phyloP scores from a whole-genome alignment of 371 early-diverging fungal genomes.

The Rhizopus stolonifer region DNA sequence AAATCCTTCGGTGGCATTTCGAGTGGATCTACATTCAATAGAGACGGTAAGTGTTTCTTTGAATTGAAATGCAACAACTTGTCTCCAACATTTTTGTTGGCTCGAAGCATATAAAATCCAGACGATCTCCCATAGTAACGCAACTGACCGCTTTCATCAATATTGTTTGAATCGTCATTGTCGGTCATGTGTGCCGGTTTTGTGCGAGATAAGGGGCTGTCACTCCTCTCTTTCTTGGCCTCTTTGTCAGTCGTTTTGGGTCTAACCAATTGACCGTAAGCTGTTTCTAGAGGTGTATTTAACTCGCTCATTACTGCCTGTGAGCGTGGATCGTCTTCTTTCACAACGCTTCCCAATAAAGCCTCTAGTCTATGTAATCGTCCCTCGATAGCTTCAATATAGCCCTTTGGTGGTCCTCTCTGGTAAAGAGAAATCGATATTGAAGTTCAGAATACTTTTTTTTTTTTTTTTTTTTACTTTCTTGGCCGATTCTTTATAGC shows the following conservation, averaged over 20 bases:
- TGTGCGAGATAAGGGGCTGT: not conserved
- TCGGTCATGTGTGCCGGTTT: not conserved
- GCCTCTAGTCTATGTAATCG: slow-evolving; percentile 66
- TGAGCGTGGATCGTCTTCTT: slow-evolving; percentile 57
- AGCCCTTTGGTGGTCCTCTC: slow-evolving; percentile 72
- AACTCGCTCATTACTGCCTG: slow-evolving; percentile 59
- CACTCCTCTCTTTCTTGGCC: not conserved
- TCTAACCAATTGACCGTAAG: slow-evolving; percentile 43
- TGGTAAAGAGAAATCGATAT: slow-evolving; percentile 18
- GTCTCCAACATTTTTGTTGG: slow-evolving; percentile 37
- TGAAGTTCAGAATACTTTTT: not conserved
- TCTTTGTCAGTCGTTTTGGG: slow-evolving; percentile 31
- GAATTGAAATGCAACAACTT: slow-evolving; percentile 38
- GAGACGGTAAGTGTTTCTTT: slow-evolving; percentile 8
- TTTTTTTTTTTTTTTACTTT: slow-evolving; percentile 26
- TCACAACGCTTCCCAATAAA: slow-evolving; percentile 56
- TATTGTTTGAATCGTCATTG: slow-evolving; percentile 5
- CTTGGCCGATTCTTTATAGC: slow-evolving; percentile 43
- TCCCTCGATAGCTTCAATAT: slow-evolving; percentile 73
- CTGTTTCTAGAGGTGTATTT: slow-evolving; percentile 50
- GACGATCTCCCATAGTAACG: slow-evolving; percentile 52
- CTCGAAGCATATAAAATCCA: slow-evolving; percentile 47
- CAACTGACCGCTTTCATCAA: slow-evolving; percentile 47
- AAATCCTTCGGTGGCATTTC: slow-evolving; percentile 63
- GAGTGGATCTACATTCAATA: slow-evolving; percentile 30